These are phyloP conservation scores for Aspergillus awamori DNA, from an alignment of 2,329 filamentous ascomycete genomes.

Conservation along the genomic window DNA sequence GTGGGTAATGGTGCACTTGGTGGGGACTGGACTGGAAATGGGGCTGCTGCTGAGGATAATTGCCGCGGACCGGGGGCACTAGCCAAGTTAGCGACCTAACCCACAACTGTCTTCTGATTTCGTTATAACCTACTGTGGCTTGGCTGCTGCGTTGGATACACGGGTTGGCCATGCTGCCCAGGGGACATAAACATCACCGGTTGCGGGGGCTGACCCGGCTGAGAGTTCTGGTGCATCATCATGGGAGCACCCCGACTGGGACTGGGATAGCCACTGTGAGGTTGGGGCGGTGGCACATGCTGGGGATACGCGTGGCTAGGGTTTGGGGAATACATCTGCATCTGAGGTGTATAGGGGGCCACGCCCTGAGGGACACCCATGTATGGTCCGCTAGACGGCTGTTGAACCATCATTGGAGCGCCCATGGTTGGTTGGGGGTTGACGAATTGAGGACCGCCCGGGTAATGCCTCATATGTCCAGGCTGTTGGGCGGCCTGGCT, in stretches of 20 bases:
- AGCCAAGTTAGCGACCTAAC: slow-evolving; percentile 44
- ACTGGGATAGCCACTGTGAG: slow-evolving; percentile 80
- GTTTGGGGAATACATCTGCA: slow-evolving; percentile 80
- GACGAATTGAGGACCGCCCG: slow-evolving; percentile 72
- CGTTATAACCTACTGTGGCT: slow-evolving; percentile 68
- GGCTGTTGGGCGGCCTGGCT: slow-evolving; percentile 71
- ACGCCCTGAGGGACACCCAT: slow-evolving; percentile 73
- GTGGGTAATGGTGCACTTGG: slow-evolving; percentile 64
- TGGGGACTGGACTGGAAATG: slow-evolving; percentile 69
- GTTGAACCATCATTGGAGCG: slow-evolving; percentile 81
- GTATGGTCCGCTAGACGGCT: slow-evolving; percentile 67
- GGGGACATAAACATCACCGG: slow-evolving; percentile 75
- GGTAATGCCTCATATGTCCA: slow-evolving; percentile 70
- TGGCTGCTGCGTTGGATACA: slow-evolving; percentile 70
- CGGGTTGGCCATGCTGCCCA: slow-evolving; percentile 73
- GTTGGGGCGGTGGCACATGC: slow-evolving; percentile 53
- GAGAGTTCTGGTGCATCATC: slow-evolving; percentile 94
- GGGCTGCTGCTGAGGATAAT: slow-evolving; percentile 63
- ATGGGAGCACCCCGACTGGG: slow-evolving; percentile 82
- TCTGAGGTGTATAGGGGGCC: slow-evolving; percentile 68
- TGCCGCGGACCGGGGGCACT: slow-evolving; percentile 63
- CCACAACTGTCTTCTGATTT: slow-evolving; percentile 12
- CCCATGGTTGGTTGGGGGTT: slow-evolving; percentile 73
- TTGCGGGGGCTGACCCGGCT: slow-evolving; percentile 76
- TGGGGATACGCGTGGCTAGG: slow-evolving; percentile 69